Conservation (phyloP, 495 filamentous ascomycete species). For the Aspergillus mulundensis region DNA sequence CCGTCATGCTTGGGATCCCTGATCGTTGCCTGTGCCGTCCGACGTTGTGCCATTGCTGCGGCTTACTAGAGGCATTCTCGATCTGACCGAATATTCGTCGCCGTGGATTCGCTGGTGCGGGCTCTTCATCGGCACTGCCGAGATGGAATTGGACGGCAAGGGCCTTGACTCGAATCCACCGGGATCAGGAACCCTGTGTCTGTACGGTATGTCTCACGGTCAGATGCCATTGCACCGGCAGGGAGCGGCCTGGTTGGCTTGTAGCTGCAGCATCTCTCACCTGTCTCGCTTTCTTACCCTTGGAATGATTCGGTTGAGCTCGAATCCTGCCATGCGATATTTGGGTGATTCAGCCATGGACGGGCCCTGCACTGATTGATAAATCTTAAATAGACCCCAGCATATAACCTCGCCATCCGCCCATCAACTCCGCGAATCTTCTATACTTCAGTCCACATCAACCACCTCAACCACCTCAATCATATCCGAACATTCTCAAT, state of each 20-base stretch:
- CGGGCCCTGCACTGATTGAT: constrained; percentile 2
- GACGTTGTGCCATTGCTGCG: constrained; percentile 17
- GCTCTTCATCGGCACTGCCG: constrained; percentile 15
- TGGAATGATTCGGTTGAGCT: neutral
- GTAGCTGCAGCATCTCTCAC: constrained; percentile 1
- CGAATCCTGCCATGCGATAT: neutral
- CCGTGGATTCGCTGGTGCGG: constrained; percentile 9
- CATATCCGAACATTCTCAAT: neutral
- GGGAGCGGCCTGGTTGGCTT: constrained; percentile 17
- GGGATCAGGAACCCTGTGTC: constrained; percentile 14
- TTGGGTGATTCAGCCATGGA: constrained; percentile 4
- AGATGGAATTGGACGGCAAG: constrained; percentile 8
- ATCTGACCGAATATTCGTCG: constrained; percentile 18
- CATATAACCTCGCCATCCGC: neutral
- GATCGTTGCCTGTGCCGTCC: constrained; percentile 5
- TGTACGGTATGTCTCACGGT: constrained; percentile 11
- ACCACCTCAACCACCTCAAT: neutral
- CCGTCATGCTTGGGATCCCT: constrained; percentile 12
- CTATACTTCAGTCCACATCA: neutral
- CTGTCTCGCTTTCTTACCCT: constrained; percentile 1
- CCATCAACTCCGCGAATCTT: neutral
- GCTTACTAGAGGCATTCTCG: constrained; percentile 12
- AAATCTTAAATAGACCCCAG: constrained; percentile 10
- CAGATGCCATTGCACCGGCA: constrained; percentile 15
- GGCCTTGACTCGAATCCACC: constrained; percentile 17